phyloP scores from a whole-genome alignment of 2,329 filamentous ascomycete genomes.

The Xenoacremonium recifei region DNA sequence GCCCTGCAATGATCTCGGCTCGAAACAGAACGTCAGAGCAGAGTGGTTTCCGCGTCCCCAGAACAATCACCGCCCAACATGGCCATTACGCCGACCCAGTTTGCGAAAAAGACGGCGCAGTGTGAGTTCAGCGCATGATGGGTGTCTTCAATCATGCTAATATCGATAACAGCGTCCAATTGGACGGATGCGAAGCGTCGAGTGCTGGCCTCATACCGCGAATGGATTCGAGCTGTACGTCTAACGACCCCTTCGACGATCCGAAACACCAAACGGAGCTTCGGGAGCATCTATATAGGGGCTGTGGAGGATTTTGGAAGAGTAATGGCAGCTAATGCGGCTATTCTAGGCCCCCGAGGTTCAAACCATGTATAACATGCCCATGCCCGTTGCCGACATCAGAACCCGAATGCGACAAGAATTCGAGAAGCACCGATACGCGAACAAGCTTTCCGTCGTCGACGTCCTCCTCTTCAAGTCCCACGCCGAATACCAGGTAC shows the following conservation, averaged over 20 bases:
- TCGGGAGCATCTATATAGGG: not conserved
- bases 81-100: conserved; percentile 91
- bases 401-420: conserved; percentile 94
- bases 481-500: conserved; percentile 90
- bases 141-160: conserved; percentile 32
- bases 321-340: conserved; percentile 16
- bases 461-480: conserved; percentile 91
- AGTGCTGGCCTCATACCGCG: conserved; percentile 86
- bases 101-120: conserved; percentile 76
- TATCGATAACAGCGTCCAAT: conserved; percentile 65
- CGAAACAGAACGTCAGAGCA: conserved; percentile 31
- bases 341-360: conserved; percentile 81
- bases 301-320: no score
- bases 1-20: conserved; percentile 27
- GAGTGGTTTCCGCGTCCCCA: conserved; percentile 23
- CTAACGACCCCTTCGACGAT: conserved; percentile 7
- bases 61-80: conserved; percentile 54
- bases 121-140: conserved; percentile 53
- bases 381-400: conserved; percentile 81
- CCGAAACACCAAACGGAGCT: not conserved
- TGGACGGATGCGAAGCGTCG: conserved; percentile 85
- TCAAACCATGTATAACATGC: conserved; percentile 94
- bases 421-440: conserved; percentile 93
- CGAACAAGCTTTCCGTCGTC: conserved; percentile 82
- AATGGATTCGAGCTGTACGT: conserved; percentile 95